Conservation (phyloP, 805 yeast genomes). For the Metschnikowia picachoensis region DNA sequence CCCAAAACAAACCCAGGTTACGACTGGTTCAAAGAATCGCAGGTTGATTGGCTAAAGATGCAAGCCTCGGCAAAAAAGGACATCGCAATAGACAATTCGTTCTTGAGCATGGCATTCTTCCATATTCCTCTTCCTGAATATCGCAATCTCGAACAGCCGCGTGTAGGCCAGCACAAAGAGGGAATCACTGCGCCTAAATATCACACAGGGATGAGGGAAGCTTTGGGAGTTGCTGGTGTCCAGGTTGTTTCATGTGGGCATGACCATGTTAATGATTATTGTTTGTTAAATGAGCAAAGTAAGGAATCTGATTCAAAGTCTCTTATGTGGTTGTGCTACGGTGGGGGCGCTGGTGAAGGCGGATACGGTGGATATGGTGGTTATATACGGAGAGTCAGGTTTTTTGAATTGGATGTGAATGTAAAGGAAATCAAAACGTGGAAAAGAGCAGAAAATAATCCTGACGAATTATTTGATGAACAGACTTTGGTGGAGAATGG, state of each 20-base stretch:
- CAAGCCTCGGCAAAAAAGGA: constrained; percentile 21
- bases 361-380: constrained; percentile 95
- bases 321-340: constrained; percentile 82
- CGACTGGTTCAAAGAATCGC: constrained; percentile 77
- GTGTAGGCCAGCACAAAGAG: constrained; percentile 68
- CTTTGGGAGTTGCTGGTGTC: constrained; percentile 65
- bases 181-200: constrained; percentile 72
- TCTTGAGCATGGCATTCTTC: constrained; percentile 82
- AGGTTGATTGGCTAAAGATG: constrained; percentile 52
- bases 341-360: constrained; percentile 93
- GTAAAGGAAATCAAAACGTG: constrained; percentile 54
- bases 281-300: constrained; percentile 50
- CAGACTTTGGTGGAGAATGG: constrained; percentile 39
- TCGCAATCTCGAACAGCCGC: constrained; percentile 41
- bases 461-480: constrained; percentile 44
- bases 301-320: constrained; percentile 27
- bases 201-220: constrained; percentile 62
- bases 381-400: constrained; percentile 71
- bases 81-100: constrained; percentile 26
- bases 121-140: constrained; percentile 94
- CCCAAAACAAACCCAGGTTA: constrained; percentile 75
- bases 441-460: constrained; percentile 66
- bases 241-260: constrained; percentile 82
- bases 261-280: constrained; percentile 93
- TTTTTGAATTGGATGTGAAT: constrained; percentile 60